phyloP scores from a whole-genome alignment of 2,329 filamentous ascomycete species.

The Alternaria brassicicola region DNA sequence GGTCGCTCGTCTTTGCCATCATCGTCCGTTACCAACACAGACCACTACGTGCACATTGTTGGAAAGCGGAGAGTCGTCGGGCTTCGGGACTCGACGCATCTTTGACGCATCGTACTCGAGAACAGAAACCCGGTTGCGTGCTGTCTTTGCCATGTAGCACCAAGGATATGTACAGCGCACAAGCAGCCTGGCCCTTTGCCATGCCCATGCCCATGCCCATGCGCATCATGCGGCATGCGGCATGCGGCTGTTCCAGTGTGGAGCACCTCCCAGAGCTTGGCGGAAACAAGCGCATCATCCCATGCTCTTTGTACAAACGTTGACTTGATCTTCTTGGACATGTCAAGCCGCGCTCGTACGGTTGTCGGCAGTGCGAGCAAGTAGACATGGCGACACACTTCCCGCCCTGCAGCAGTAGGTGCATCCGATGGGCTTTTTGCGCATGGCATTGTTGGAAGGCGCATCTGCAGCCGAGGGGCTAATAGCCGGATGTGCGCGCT shows the following conservation, averaged over 20 bases:
- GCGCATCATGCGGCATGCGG: slow-evolving; percentile 17
- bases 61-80: not conserved
- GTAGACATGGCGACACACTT: not conserved
- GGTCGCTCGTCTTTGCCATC: not conserved
- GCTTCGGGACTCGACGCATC: not conserved
- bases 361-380: not conserved
- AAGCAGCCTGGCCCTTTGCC: not conserved
- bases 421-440: not conserved
- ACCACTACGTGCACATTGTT: not conserved
- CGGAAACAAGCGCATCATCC: slow-evolving; percentile 6
- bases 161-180: not conserved
- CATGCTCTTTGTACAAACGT: not conserved
- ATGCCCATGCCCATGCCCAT: not conserved
- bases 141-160: not conserved
- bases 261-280: slow-evolving; percentile 5
- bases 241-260: slow-evolving; percentile 8
- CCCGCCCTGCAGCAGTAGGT: not conserved
- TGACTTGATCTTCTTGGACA: not conserved
- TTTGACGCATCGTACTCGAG: too few relatives aligned
- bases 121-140: not conserved
- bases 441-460: not conserved
- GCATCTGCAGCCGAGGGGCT: not conserved
- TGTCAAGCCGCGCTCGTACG: not conserved
- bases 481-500: not conserved
- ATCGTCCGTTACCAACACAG: not conserved